Evolutionary conservation across 2,329 filamentous ascomycete species (phyloP), one percentile per base, ranked within the genome.

Genomic region (Pochonia chlamydosporia): DNA sequence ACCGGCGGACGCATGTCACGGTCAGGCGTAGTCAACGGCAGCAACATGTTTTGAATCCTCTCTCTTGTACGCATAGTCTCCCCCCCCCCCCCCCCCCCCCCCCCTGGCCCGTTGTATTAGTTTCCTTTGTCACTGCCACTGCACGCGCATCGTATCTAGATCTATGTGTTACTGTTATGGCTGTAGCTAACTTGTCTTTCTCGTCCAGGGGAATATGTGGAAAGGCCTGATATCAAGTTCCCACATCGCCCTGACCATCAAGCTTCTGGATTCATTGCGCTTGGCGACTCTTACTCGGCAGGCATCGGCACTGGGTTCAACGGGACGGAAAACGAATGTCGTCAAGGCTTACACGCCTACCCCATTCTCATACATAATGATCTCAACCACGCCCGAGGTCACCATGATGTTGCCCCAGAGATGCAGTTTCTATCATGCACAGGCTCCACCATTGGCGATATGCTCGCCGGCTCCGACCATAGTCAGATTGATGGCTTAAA

Each of bases 371-470:
- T 75, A 42, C 58, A 64, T 31, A 43, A 54, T 11, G 71, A 74
- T 49, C 59, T 74, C 26, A 48, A 50, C 6, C 49, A 47, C 20
- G 56, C 62, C 26, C 40, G n/a, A 36, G 30, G 9, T 4, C 13
- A 14, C n/a, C 24, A 33, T 21, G 37, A 41, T 33, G 10, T 16
- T 6, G 25, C 10, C 10, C 3, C 44, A 18, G 35, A 47, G 2
- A 67, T 74, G 50, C 70, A 74, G 52, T 71, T 72, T 56, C 61
- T 74, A 16, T 72, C 71, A 1, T 75, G 72, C 55, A 73, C 71
- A 0, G 72, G 71, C 7, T 64, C 71, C n/a, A 67, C 59, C 5
- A 69, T 71, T 6, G 48, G 56, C 3, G 64, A 74, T 44, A 54
- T 74, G 33, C 56, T 74, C 26, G 56, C 62, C 1, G 63, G 63